Evolutionary conservation across 495 filamentous ascomycete genomes (phyloP), one percentile per base, ranked within the genome.

Genomic region (Penicillium fimorum): DNA sequence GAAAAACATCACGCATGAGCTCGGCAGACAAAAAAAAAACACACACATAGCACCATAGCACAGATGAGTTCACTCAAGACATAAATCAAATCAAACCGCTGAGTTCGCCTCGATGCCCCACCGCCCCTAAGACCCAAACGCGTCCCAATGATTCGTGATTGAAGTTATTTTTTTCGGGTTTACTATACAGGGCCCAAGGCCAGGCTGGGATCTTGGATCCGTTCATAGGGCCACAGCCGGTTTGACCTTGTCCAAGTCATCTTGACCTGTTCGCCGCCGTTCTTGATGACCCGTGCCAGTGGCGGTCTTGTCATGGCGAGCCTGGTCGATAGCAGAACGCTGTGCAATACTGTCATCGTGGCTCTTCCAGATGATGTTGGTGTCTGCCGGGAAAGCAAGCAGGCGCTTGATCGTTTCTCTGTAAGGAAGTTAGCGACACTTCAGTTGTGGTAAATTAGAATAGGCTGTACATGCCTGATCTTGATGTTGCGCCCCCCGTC

Each of bases 391-490:
- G 71, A 95, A 89, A 46, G 80, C 79, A 43, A 97, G 85, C 58
- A 92, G 79, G 59, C 91, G 89, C 71, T 91, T 95, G 76, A 98
- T 89, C 24, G 89, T 94, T 79, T 97, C 91, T 63, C 92, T 97
- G 56, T 24, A 40, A 15, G 5, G 7, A 44, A 13, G 20, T 60
- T 47, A 60, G 58, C 41, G 27, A 46, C 22, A 2, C 11, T 15
- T 18, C 18, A n/a, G n/a, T 13, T 4, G 13, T 4, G 4, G 8
- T 22, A 3, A 37, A 7, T 9, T 4, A 2, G 5, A 41, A 10
- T 2, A 18, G 32, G n/a, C 1, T 15, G 5, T 32, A 20, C 83
- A 63, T 83, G 96, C 91, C 92, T 86, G 61, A 98, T 96, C 79
- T 97, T 97, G 67, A 97, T 89, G 73, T 96, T 95, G 65, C 90